Percentiles rank a stretch among this genome's conserved stretches.
These are phyloP conservation scores for Cordyceps javanica DNA, from an alignment of 2,329 filamentous ascomycete species.

Conservation along the genomic window DNA sequence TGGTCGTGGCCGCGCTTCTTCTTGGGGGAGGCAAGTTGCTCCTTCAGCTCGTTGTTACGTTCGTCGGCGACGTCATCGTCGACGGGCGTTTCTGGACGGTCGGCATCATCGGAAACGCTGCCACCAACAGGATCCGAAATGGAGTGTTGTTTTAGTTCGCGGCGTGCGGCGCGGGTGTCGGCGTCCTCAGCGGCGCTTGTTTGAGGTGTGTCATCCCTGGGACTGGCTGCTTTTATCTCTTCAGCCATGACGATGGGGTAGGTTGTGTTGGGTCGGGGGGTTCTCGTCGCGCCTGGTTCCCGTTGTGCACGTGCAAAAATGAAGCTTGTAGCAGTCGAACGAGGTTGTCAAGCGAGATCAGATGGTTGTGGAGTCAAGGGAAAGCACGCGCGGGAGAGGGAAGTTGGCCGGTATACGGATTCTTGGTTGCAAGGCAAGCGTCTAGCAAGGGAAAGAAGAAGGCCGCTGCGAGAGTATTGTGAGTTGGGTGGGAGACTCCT, in stretches of 20 bases:
- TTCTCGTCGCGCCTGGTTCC: not conserved
- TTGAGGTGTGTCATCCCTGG: constrained; percentile 28
- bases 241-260: constrained; percentile 35
- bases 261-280: not conserved
- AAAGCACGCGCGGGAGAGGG: not conserved
- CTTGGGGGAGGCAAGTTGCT: constrained; percentile 54
- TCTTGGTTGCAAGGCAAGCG: not conserved
- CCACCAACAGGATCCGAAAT: constrained; percentile 45
- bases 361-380: not conserved
- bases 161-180: constrained; percentile 56
- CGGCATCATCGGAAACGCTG: constrained; percentile 17
- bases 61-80: constrained; percentile 27
- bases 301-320: constrained; percentile 1
- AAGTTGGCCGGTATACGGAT: not conserved
- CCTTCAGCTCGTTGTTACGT: constrained; percentile 34
- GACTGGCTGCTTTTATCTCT: constrained; percentile 36
- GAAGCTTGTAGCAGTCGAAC: not conserved
- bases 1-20: constrained; percentile 60
- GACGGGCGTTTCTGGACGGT: constrained; percentile 28
- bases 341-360: not conserved
- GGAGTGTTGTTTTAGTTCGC: constrained; percentile 58
- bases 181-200: constrained; percentile 45
- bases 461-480: not conserved
- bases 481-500: constrained; percentile 4
- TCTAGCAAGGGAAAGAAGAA: not conserved